A percentile compares a stretch with the other conserved stretches of the same genome.
These are phyloP conservation scores for Tolypocladium cylindrosporum DNA, from an alignment of 2,329 filamentous ascomycete genomes.

Conservation along the genomic window DNA sequence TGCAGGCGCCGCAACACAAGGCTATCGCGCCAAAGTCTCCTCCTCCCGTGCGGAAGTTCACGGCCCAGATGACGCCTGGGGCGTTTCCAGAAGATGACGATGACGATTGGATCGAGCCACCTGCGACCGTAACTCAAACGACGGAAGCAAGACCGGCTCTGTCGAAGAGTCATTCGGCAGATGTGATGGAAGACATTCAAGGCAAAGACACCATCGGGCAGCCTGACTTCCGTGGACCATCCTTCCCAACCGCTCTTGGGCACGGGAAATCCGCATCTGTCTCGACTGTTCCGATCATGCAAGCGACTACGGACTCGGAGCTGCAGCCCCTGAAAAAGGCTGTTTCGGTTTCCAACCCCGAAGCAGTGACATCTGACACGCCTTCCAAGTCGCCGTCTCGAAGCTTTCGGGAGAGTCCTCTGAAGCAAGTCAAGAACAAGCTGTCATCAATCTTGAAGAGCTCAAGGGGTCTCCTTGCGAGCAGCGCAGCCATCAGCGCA, in stretches of 20 bases:
- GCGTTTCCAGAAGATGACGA: constrained; percentile 49
- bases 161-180: constrained; percentile 50
- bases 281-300: constrained; percentile 34
- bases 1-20: constrained; percentile 23
- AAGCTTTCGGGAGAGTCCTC: constrained; percentile 58
- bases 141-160: constrained; percentile 37
- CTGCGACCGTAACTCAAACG: constrained; percentile 19
- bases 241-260: constrained; percentile 6
- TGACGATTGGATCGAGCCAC: constrained; percentile 54
- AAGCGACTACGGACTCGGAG: constrained; percentile 8
- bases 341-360: constrained; percentile 48
- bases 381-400: constrained; percentile 47
- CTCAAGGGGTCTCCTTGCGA: constrained; percentile 77
- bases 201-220: constrained; percentile 38
- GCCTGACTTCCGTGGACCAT: constrained; percentile 18
- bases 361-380: constrained; percentile 32
- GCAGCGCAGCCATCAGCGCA: constrained; percentile 55
- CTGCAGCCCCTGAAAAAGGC: constrained; percentile 42
- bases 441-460: constrained; percentile 84
- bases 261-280: constrained; percentile 56
- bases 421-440: constrained; percentile 89
- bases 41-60: constrained; percentile 15
- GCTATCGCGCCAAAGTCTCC: constrained; percentile 16
- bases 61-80: constrained; percentile 40
- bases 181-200: constrained; percentile 48